These are phyloP conservation scores for Termitomyces sp. DNA, from an alignment of 768 basidiomycete genomes.

Conservation along the genomic window DNA sequence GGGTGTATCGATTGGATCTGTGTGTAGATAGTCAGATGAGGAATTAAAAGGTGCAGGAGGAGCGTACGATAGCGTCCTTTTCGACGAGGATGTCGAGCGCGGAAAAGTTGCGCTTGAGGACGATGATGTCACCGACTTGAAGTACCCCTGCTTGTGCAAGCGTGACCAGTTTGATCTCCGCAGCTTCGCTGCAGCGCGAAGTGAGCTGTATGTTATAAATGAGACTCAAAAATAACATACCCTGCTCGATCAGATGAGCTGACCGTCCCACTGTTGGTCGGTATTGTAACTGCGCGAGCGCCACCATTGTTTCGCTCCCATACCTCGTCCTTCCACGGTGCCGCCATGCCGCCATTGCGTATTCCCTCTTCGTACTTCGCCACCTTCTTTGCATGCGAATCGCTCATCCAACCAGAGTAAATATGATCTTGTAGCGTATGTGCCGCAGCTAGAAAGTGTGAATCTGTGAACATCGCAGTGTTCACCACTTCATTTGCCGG, in stretches of 20 bases:
- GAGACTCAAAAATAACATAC: constrained; percentile 17
- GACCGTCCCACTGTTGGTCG: constrained; percentile 1
- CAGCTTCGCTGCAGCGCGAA: constrained; percentile 26
- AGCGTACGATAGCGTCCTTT: constrained; percentile 1
- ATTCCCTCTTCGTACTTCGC: constrained; percentile 38
- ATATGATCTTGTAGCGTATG: constrained; percentile 59
- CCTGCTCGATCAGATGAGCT: constrained; percentile 21
- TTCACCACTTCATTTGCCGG: constrained; percentile 21
- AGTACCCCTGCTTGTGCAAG: constrained; percentile 41
- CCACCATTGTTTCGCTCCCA: constrained; percentile 42
- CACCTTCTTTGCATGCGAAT: constrained; percentile 35
- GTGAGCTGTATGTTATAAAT: not conserved
- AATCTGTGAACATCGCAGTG: constrained; percentile 38
- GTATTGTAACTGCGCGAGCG: constrained; percentile 4
- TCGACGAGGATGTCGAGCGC: constrained; percentile 30
- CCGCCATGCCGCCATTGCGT: constrained; percentile 38
- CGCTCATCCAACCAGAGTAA: constrained; percentile 43
- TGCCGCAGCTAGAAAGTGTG: constrained; percentile 48
- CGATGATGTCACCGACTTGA: constrained; percentile 48
- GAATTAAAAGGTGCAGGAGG: not conserved
- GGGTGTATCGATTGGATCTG: constrained; percentile 37
- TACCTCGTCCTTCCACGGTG: constrained; percentile 59
- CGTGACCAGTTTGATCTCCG: constrained; percentile 37
- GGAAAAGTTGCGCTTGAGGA: constrained; percentile 45
- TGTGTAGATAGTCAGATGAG: not conserved